phyloP scores from a whole-genome alignment of 768 basidiomycete species.

The Cyclocybe aegerita region DNA sequence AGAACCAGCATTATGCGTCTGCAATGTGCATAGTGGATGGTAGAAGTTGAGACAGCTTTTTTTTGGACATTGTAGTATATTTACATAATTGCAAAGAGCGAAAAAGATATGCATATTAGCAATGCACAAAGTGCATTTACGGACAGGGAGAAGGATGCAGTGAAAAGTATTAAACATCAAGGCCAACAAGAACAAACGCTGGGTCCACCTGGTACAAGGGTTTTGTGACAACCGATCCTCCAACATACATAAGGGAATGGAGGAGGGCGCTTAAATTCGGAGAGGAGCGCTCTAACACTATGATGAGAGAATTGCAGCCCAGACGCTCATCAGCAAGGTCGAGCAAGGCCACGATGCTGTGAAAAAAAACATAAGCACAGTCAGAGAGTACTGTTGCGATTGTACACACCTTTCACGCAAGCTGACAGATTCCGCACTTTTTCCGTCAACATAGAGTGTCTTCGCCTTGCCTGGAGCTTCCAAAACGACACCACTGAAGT shows the following conservation, averaged over 20 bases:
- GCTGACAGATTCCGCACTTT: slow-evolving; percentile 76
- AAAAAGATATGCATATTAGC: no score
- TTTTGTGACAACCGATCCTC: slow-evolving; percentile 81
- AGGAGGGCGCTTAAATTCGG: slow-evolving; percentile 71
- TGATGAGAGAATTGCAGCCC: slow-evolving; percentile 74
- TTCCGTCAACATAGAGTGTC: slow-evolving; percentile 84
- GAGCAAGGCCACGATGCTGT: slow-evolving; percentile 80
- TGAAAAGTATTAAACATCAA: slow-evolving; percentile 60
- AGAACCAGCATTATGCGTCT: no score
- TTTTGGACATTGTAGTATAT: not conserved
- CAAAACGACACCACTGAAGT: slow-evolving; percentile 79
- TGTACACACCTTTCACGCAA: slow-evolving; percentile 73
- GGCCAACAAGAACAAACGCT: slow-evolving; percentile 79
- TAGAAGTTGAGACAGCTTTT: not conserved
- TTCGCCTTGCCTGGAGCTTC: slow-evolving; percentile 67
- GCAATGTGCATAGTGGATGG: no score
- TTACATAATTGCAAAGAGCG: not conserved
- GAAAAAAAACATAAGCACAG: slow-evolving; percentile 7
- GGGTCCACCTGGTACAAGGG: slow-evolving; percentile 76
- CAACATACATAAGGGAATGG: slow-evolving; percentile 92
- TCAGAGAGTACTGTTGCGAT: not conserved
- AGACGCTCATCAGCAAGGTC: slow-evolving; percentile 87
- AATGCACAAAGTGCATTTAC: no score
- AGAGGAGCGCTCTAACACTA: slow-evolving; percentile 74
- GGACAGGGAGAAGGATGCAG: not conserved